Evolutionary conservation across 768 basidiomycete genomes (phyloP).

Genomic region (Chalciporus sphaerocephalus): DNA sequence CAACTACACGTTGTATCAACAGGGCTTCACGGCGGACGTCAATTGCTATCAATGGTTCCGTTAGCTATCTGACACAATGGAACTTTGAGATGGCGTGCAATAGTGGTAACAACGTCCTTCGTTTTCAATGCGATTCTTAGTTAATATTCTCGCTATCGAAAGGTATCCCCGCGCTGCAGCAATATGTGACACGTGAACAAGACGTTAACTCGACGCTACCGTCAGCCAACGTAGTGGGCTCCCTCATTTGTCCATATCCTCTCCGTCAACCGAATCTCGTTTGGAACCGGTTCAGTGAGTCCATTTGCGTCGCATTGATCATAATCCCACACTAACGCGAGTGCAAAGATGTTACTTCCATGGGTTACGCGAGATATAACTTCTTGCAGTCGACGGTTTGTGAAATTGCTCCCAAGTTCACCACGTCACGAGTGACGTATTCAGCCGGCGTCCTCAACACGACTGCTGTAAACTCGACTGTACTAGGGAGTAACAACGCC

Average conservation of each 20-base stretch:
- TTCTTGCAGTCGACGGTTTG: conserved; percentile 10
- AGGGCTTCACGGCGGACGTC: conserved; percentile 10
- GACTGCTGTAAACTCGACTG: background rate
- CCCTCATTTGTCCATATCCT: conserved; percentile 10
- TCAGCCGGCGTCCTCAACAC: background rate
- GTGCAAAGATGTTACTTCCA: conserved; percentile 1
- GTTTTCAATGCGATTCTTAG: background rate
- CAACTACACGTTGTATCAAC: conserved; percentile 1
- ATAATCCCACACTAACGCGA: too few relatives aligned
- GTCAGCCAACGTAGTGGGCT: conserved; percentile 1
- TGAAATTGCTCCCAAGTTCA: conserved; percentile 4
- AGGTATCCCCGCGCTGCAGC: background rate
- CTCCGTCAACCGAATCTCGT: background rate
- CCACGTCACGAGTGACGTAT: conserved; percentile 5
- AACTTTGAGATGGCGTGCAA: background rate
- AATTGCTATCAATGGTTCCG: background rate
- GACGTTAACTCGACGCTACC: background rate
- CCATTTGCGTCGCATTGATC: background rate
- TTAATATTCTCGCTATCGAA: too few relatives aligned
- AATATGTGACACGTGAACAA: conserved; percentile 2
- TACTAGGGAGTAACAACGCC: conserved; percentile 1
- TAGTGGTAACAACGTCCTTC: background rate
- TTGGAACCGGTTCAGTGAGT: conserved; percentile 3
- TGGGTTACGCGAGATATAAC: conserved; percentile 2
- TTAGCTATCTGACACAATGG: background rate